Base-by-base conservation (phyloP, 495 filamentous ascomycete genomes). In the Rhypophila decipiens region DNA sequence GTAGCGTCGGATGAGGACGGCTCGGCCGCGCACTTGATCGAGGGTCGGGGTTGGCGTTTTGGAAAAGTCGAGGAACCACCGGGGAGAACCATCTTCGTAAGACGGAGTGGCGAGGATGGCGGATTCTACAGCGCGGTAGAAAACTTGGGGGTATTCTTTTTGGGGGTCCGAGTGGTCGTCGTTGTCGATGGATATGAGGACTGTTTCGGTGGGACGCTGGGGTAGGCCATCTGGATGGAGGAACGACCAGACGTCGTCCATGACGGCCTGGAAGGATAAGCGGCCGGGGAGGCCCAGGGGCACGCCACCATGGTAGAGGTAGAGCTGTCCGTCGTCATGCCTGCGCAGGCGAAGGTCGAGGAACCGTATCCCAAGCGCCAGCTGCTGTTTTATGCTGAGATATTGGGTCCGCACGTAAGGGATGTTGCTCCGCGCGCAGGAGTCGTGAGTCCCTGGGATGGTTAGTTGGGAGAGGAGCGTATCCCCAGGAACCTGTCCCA, bases 401-500 rank as follows among this genome's bases (percentile, higher is more conserved):
- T 85, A 81, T 67, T 95, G 90, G 61, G 90, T 95, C 47, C 90
- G 85, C 15, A 96, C 90, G 4, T 86, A 91, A 4, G 90, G 90
- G 1, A 91, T 77, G 23, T 89, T 88, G 36, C 74, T 65, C 57
- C 90, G 74, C 2, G 61, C 58, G 64, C 77, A 82, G 10, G 84
- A 86, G 64, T 96, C 95, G 72, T 96, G 90, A 0, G 90, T 95
- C 42, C 90, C 90, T 2, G 90, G 90, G 40, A 96, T 91, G 13
- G 85, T 89, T 8, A 96, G 73, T 2, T 80, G 77, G 8, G 87
- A 88, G 22, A 95, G 69, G 2, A 85, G 74, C 5, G 73, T 81
- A n/a, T 76, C 70, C 59, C 88, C 80, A 23, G 69, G 73, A 20
- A 94, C 65, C 34, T 77, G 70, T 24, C 67, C 58, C 87, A 95